Evolutionary conservation across 1,284 basidiomycete species (phyloP), one percentile per base, ranked within the genome.

Genomic region (Cryptococcus depauperatus): DNA sequence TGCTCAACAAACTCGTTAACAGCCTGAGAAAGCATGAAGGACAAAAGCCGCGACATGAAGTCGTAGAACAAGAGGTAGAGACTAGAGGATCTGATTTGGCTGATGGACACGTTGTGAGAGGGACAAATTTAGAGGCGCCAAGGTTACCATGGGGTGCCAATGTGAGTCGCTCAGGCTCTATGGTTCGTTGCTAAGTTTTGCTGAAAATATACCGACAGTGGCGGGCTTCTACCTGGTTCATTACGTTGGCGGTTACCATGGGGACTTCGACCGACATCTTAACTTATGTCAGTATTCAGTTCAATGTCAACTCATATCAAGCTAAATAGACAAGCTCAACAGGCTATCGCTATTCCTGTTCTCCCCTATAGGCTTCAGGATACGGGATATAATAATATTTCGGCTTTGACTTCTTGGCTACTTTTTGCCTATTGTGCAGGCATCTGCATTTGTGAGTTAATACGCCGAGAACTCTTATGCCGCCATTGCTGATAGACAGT

Each of bases 351-450:
- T 26, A 56, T 65, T 22, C 84, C 85, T 2, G 79, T 87, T 35
- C 73, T 87, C 47, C 85, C 85, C 0, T 88, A 84, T 60, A 58
- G 64, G 13, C 52, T 66, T 8, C 49, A 62, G 35, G 48, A 33
- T 3, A 47, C 66, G 22, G 55, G 52, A 5, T 59, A 64, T 46
- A 46, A 25, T 35, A 60, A 63, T 26, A 54, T 69, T 38, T 62
- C 67, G 0, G 46, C 52, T 2, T 52, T 61, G 37, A 63, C 58
- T 18, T 61, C 66, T 0, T 67, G 60, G 60, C 54, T 68, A 4
- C 48, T 68, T 1, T 57, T 69, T 27, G 58, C 63, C 14, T 69
- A 69, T 49, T 59, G 56, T 1, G 50, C 49, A 6, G 64, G 63
- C 21, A 58, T 67, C 50, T 58, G 65, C 42, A 19, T 64, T 27